These are phyloP conservation scores for Sesbania bispinosa DNA, from an alignment of 306 rosid genomes.

Conservation along the genomic window DNA sequence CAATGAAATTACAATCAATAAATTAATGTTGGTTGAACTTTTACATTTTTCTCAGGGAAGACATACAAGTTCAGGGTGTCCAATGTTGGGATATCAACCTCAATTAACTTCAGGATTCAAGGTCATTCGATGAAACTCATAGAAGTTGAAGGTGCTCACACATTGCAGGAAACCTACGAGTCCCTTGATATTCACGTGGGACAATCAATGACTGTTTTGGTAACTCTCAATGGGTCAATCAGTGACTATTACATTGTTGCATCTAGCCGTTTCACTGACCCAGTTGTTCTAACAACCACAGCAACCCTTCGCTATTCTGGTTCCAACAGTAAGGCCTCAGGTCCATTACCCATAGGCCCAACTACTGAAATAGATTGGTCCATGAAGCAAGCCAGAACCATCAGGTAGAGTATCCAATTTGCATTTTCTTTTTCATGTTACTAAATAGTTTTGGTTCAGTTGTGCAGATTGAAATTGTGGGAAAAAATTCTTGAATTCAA, in stretches of 20 bases:
- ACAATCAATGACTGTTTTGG: conserved; percentile 66
- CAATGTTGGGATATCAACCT: conserved; percentile 61
- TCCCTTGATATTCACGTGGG: conserved; percentile 74
- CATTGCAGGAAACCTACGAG: conserved; percentile 60
- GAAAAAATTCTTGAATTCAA: too few relatives aligned
- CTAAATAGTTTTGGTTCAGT: too few relatives aligned
- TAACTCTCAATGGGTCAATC: conserved; percentile 27
- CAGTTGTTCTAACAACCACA: conserved; percentile 37
- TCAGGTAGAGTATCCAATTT: conserved; percentile 40
- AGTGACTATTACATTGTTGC: conserved; percentile 57
- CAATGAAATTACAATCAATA: background rate
- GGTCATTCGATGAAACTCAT: conserved; percentile 57
- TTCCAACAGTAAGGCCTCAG: conserved; percentile 36
- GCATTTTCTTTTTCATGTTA: too few relatives aligned
- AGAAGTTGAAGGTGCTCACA: conserved; percentile 90
- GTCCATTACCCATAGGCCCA: conserved; percentile 59
- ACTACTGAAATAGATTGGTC: conserved; percentile 61
- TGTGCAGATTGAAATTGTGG: too few relatives aligned
- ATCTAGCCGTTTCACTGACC: conserved; percentile 56
- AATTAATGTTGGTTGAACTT: background rate
- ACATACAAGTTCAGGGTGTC: conserved; percentile 77
- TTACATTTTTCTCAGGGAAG: conserved; percentile 47
- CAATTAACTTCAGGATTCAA: conserved; percentile 70
- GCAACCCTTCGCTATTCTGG: conserved; percentile 68
- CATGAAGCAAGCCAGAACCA: conserved; percentile 72